These are phyloP conservation scores for Dioscorea dumetorum DNA, from an alignment of 106 monocot species.

Conservation along the genomic window DNA sequence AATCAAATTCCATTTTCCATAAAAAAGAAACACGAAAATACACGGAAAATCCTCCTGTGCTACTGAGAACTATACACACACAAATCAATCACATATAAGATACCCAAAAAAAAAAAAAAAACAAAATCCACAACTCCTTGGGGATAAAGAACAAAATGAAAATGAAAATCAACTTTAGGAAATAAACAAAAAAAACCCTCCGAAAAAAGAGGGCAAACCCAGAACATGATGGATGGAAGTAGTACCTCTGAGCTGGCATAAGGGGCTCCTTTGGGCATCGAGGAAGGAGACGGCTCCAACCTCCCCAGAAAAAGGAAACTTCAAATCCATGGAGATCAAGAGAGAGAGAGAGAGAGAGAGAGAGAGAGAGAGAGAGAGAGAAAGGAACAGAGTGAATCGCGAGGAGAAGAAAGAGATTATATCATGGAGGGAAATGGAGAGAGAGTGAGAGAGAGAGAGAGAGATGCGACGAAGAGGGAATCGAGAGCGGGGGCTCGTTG, in stretches of 20 bases:
- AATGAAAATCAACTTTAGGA: background rate
- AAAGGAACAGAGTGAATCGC: background rate
- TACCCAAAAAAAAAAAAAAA: no score
- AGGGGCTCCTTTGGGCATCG: constrained; percentile 27
- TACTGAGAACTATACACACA: background rate
- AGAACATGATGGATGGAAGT: background rate
- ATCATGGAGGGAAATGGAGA: background rate
- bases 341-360: background rate
- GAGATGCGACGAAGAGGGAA: background rate
- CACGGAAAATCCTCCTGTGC: no score
- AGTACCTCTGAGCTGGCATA: constrained; percentile 36
- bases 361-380: background rate
- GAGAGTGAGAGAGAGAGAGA: background rate
- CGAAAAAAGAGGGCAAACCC: no score
- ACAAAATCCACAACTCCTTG: no score
- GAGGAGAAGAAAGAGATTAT: background rate
- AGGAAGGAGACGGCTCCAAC: constrained; percentile 36
- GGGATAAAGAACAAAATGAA: constrained; percentile 1
- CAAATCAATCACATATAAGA: background rate
- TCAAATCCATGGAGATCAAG: constrained; percentile 30
- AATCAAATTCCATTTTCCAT: no score
- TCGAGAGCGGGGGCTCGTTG: background rate
- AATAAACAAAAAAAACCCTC: background rate
- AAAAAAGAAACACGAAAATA: no score
- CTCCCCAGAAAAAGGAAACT: constrained; percentile 27